Conservation (phyloP, 352 stramenopile species). For the Plasmopara halstedii region DNA sequence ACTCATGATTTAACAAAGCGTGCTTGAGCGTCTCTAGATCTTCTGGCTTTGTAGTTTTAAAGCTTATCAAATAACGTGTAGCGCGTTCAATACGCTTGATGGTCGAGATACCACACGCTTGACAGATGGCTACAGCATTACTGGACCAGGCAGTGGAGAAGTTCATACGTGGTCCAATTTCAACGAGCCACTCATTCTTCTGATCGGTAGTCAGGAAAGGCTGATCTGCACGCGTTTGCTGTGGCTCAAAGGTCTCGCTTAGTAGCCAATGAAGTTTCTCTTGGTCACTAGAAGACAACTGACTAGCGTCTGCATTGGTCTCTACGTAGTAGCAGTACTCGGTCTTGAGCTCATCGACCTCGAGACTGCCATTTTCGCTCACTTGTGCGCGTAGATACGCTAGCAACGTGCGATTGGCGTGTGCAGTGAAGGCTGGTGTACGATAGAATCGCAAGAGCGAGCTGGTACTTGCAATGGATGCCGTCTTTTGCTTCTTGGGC, state of each 20-base stretch:
- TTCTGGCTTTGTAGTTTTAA: constrained; percentile 31
- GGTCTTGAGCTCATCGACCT: constrained; percentile 70
- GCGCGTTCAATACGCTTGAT: constrained; percentile 94
- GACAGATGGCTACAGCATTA: constrained; percentile 96
- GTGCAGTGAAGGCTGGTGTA: constrained; percentile 58
- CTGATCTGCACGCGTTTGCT: constrained; percentile 52
- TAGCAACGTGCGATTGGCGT: constrained; percentile 51
- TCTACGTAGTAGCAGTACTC: constrained; percentile 98
- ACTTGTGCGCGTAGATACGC: constrained; percentile 29
- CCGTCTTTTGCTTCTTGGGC: constrained; percentile 61
- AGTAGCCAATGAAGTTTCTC: constrained; percentile 92
- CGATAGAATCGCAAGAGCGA: constrained; percentile 72
- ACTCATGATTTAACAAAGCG: constrained; percentile 56
- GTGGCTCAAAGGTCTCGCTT: constrained; percentile 94
- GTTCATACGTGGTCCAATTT: constrained; percentile 97
- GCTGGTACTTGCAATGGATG: constrained; percentile 13
- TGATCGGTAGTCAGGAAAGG: constrained; percentile 40
- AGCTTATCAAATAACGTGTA: constrained; percentile 85
- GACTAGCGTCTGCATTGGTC: constrained; percentile 29
- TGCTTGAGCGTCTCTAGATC: constrained; percentile 37
- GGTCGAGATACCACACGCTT: constrained; percentile 84
- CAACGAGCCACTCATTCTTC: constrained; percentile 70
- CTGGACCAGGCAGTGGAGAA: constrained; percentile 98
- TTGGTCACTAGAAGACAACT: constrained; percentile 48
- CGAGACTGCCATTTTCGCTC: constrained; percentile 10